Conservation (phyloP, 495 filamentous ascomycete species). For the Penicillium roqueforti region DNA sequence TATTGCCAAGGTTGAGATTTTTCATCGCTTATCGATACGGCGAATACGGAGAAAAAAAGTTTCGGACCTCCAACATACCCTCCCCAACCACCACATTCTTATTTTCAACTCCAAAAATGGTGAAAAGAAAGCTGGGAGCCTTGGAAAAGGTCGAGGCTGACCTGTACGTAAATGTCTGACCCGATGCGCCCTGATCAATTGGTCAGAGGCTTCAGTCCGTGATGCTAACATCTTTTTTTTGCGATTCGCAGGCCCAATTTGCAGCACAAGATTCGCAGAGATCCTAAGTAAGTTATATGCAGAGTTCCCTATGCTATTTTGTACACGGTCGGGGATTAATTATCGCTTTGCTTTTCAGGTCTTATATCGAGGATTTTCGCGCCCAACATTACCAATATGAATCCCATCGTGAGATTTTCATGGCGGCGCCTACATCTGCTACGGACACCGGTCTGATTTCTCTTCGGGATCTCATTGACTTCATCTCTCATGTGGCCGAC, state of each 20-base stretch:
- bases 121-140: conserved; percentile 81
- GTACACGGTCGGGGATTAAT: conserved; percentile 1
- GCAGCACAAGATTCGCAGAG: conserved; percentile 82
- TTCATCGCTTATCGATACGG: conserved; percentile 45
- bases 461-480: conserved; percentile 80
- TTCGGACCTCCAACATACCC: conserved; percentile 24
- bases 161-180: conserved; percentile 47
- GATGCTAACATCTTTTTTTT: conserved; percentile 21
- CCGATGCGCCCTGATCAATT: conserved; percentile 17
- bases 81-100: conserved; percentile 18
- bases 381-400: conserved; percentile 92
- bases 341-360: conserved; percentile 39
- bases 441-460: conserved; percentile 73
- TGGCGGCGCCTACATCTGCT: conserved; percentile 70
- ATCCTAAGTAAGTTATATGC: conserved; percentile 60
- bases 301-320: neutral
- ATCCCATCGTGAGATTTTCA: conserved; percentile 82
- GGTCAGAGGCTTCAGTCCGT: conserved; percentile 11
- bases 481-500: conserved; percentile 87
- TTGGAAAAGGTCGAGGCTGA: conserved; percentile 95
- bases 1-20: conserved; percentile 8
- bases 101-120: conserved; percentile 46
- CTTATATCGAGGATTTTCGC: conserved; percentile 81
- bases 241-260: conserved; percentile 60
- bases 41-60: conserved; percentile 43